Evolutionary conservation across 805 yeast species (phyloP), one percentile per base, ranked within the genome.

Genomic region (Nakazawaea populi): DNA sequence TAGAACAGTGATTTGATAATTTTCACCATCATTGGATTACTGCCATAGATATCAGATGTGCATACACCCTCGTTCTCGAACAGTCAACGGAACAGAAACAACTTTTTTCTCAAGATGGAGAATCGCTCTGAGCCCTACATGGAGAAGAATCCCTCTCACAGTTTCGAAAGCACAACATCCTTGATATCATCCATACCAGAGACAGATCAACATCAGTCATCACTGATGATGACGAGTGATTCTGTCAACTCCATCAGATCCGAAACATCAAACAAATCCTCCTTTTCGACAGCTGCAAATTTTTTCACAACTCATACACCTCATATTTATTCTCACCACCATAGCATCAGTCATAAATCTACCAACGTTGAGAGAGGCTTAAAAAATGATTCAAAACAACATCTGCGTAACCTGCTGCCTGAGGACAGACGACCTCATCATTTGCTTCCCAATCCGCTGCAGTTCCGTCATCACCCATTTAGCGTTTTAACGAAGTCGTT

Each of bases 241-340:
- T 44, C 47, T 6, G 9, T 44, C 4, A 29, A 36, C 24, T 44
- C 47, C 8, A 4, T 32, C 24, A 37, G n/a, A 7, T 43, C 46
- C 31, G 46, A 32, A 6, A 7, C 12, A 32, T 43, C 46, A 32
- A 43, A 31, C 29, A 43, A 36, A 36, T 44, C 51, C 10, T 43
- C 51, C 14, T 42, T 48, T 32, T 24, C 39, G 9, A 27, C 47
- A 6, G 43, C 43, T 18, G 51, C 51, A 12, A 42, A 31, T 37
- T 48, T 48, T 14, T 37, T 48, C 39, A 36, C 6, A 3, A n/a
- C 47, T 4, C 51, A 48, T 41, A 37, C 24, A 31, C 51, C 51
- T 14, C 51, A 48, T 31, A 43, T 43, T 24, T 28, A 24, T 24
- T 5, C 28, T 14, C 46, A 32, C 18, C 46, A 43, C 29, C 37